Evolutionary conservation across 2,329 filamentous ascomycete genomes (phyloP).

Genomic region (Colletotrichum tanaceti): DNA sequence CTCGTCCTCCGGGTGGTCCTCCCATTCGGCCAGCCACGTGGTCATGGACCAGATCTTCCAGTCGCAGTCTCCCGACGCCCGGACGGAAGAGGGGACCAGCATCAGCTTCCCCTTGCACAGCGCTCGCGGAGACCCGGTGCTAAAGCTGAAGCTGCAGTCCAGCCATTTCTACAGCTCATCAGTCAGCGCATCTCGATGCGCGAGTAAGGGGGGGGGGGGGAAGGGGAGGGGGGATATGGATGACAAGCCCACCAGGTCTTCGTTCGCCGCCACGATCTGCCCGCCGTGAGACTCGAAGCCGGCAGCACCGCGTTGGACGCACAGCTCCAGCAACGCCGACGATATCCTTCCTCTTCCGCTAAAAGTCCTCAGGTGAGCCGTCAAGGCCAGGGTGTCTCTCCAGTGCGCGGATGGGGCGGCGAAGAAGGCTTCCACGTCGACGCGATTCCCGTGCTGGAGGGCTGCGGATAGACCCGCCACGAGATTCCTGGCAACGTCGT

Average conservation of each 20-base stretch:
- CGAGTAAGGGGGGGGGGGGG: rapidly evolving
- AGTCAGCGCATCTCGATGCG: neutral
- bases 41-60: slow-evolving; percentile 52
- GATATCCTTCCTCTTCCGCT: slow-evolving; percentile 17
- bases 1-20: slow-evolving; percentile 47
- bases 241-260: slow-evolving; percentile 29
- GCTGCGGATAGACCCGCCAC: slow-evolving; percentile 2
- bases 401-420: slow-evolving; percentile 8
- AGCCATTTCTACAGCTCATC: slow-evolving; percentile 21
- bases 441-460: neutral
- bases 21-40: slow-evolving; percentile 46
- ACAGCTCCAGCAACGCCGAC: neutral
- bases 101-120: slow-evolving; percentile 49
- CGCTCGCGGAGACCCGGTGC: slow-evolving; percentile 47
- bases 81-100: slow-evolving; percentile 45
- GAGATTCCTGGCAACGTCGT: neutral
- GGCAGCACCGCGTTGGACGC: neutral
- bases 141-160: slow-evolving; percentile 46
- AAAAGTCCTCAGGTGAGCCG: slow-evolving; percentile 38
- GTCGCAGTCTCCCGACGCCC: neutral
- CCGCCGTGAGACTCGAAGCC: neutral
- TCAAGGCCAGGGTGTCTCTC: slow-evolving; percentile 38
- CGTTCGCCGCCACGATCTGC: slow-evolving; percentile 25
- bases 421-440: slow-evolving; percentile 14
- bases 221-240: too few relatives aligned